Evolutionary conservation across 805 yeast species (phyloP), one percentile per base, ranked within the genome.

Genomic region (Maudiozyma bulderi): DNA sequence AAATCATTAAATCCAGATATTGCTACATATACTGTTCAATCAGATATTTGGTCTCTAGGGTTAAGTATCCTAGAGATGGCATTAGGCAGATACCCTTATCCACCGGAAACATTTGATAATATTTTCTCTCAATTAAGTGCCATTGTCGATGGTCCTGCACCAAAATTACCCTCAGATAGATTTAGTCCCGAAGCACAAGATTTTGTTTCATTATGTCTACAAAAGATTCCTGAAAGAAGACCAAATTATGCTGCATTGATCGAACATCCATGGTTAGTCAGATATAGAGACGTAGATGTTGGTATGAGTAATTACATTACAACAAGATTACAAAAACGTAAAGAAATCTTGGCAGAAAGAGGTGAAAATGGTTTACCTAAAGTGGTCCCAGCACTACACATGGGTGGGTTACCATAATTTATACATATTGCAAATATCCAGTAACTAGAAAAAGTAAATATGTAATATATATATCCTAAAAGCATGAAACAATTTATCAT

Each of bases 21-120:
- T 55, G 73, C 78, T 8, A 80, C 93, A 0, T 91, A 91, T 67
- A 81, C 96, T 1, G 96, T 89, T 3, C 97, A 91, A 61, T 83
- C 95, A 8, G 99, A 91, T 67, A 80, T 91, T 52, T 91, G 99
- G 99, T 88, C 96, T 0, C 68, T 91, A 42, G 99, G 98, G 0
- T 73, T 91, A 50, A 79, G 90, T 15, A 76, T 91, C 20, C 66
- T 93, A 45, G 99, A 93, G 69, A 81, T 88, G 56, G 93, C 97
- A 1, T 79, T 80, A 47, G 99, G 99, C 9, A 73, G 78, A 50
- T 93, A 91, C 65, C 99, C 99, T n/a, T 93, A 91, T 60, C 96
- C 97, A 6, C 85, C 96, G 1, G 98, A 93, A 59, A 85, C 96
- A 2, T 89, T 81, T 60, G 86, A 81, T 55, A 88, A 86, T 64